Conservation (phyloP, 2,329 filamentous ascomycete species). For the Pseudogymnoascus pannorum region DNA sequence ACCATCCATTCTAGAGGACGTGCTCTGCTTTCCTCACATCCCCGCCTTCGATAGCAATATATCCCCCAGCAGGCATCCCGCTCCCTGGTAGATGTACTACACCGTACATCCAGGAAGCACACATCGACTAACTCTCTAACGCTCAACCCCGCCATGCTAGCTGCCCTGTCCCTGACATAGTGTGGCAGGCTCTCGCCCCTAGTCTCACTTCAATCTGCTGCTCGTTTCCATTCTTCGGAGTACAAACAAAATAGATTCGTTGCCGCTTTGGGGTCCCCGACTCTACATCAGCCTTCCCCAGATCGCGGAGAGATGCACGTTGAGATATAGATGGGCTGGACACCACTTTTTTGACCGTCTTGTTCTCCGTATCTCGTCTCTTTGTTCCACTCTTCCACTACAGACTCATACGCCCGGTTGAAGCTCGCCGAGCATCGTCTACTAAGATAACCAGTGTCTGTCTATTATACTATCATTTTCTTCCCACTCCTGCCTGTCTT, state of each 20-base stretch:
- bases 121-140: slow-evolving; percentile 6
- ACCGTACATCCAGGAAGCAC: background rate
- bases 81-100: background rate
- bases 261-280: slow-evolving; percentile 3
- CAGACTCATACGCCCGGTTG: slow-evolving; percentile 2
- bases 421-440: background rate
- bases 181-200: background rate
- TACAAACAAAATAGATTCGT: slow-evolving; percentile 6
- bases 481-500: background rate
- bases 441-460: background rate
- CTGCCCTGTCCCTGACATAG: slow-evolving; percentile 3
- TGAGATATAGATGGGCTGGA: slow-evolving; percentile 7
- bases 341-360: background rate
- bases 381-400: background rate
- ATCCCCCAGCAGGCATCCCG: background rate
- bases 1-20: background rate
- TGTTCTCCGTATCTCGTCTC: background rate
- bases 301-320: background rate
- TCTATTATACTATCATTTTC: background rate
- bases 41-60: slow-evolving; percentile 3
- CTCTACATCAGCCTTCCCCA: background rate
- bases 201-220: slow-evolving; percentile 5
- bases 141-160: slow-evolving; percentile 5
- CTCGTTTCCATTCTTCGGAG: slow-evolving; percentile 2
- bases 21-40: background rate